Conservation (phyloP, 306 rosid species). For the Prunus davidiana region DNA sequence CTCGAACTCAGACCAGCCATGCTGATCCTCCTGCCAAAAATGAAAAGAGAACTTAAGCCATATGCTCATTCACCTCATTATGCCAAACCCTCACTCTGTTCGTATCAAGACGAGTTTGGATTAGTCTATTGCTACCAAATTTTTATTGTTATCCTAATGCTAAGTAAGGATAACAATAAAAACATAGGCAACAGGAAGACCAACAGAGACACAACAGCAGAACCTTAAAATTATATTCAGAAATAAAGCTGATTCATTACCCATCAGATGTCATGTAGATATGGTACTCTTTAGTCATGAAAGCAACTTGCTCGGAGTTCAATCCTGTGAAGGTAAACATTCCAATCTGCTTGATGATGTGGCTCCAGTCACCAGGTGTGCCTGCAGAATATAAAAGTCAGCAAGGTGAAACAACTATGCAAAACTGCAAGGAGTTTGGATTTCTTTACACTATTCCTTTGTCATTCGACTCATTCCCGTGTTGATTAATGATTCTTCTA, state of each 20-base stretch:
- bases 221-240: neutral
- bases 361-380: slow-evolving; percentile 99
- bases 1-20: slow-evolving; percentile 96
- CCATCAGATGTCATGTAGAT: slow-evolving; percentile 98
- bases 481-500: neutral
- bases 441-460: neutral
- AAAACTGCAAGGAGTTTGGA: neutral
- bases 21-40: slow-evolving; percentile 86
- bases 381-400: slow-evolving; percentile 41
- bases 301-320: slow-evolving; percentile 78
- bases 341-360: slow-evolving; percentile 95
- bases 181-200: no score
- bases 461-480: neutral
- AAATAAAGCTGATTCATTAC: slow-evolving; percentile 36
- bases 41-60: neutral
- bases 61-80: neutral
- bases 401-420: neutral
- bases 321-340: slow-evolving; percentile 98
- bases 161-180: no score
- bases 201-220: neutral
- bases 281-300: slow-evolving; percentile 92
- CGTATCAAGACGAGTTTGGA: neutral
- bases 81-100: neutral
- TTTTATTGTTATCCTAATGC: no score
- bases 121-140: no score